Percentiles rank a stretch among this genome's conserved stretches.
These are phyloP conservation scores for Misopates orontium DNA, from an alignment of 257 asterid genomes.

Conservation along the genomic window DNA sequence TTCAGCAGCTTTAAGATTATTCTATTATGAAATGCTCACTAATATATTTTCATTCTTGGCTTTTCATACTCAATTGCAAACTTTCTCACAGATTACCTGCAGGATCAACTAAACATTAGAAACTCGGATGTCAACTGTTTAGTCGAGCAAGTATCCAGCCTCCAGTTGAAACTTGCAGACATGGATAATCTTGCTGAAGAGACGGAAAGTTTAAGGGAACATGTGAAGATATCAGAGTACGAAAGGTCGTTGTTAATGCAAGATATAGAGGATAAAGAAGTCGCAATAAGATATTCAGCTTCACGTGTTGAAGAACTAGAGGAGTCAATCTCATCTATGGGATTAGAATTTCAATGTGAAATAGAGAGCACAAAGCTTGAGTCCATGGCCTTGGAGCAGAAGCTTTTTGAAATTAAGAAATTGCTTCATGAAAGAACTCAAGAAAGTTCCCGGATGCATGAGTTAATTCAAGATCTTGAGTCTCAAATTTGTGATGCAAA, in stretches of 20 bases:
- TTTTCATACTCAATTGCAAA: conserved; percentile 28
- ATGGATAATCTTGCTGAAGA: conserved; percentile 52
- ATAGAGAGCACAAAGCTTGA: conserved; percentile 84
- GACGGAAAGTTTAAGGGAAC: conserved; percentile 52
- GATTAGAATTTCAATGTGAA: conserved; percentile 88
- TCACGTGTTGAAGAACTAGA: conserved; percentile 56
- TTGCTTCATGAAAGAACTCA: conserved; percentile 50
- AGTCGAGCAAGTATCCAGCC: conserved; percentile 51
- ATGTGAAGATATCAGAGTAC: conserved; percentile 45
- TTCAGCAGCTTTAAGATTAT: neutral
- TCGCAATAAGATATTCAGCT: conserved; percentile 42
- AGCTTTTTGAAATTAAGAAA: conserved; percentile 50
- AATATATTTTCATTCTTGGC: conserved; percentile 4
- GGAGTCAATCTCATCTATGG: conserved; percentile 66
- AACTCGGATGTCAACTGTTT: conserved; percentile 50
- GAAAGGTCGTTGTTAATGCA: conserved; percentile 48
- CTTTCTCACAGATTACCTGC: conserved; percentile 76
- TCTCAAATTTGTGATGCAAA: conserved; percentile 44
- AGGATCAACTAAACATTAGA: conserved; percentile 76
- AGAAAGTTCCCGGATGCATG: conserved; percentile 45
- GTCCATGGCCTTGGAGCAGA: conserved; percentile 57
- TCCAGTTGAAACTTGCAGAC: conserved; percentile 47
- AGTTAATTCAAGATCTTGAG: conserved; percentile 57
- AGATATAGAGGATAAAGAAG: conserved; percentile 59
- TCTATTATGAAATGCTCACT: neutral